Percentiles rank a stretch among this genome's conserved stretches.
These are phyloP conservation scores for Colletotrichum sp. DNA, from an alignment of 2,329 filamentous ascomycete species.

Conservation along the genomic window DNA sequence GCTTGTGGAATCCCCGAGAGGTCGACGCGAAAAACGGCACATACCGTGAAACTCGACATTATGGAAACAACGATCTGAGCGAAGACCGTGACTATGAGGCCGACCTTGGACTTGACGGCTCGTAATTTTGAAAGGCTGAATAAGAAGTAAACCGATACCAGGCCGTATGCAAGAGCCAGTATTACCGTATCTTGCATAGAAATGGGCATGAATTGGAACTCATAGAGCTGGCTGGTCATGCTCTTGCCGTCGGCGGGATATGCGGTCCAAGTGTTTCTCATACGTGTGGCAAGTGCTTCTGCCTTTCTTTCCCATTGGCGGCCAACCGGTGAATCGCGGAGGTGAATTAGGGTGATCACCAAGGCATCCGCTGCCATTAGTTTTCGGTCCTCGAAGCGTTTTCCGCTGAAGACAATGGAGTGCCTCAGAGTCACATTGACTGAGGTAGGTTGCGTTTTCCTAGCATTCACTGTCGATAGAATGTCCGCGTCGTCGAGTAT, in stretches of 20 bases:
- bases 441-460: slow-evolving; percentile 64
- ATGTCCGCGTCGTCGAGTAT: slow-evolving; percentile 68
- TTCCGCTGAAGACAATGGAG: slow-evolving; percentile 84
- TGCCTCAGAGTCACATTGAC: slow-evolving; percentile 78
- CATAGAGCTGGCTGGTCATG: slow-evolving; percentile 67
- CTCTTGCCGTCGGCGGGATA: slow-evolving; percentile 65
- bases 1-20: slow-evolving; percentile 76
- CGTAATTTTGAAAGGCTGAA: slow-evolving; percentile 71
- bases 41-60: slow-evolving; percentile 80
- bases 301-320: slow-evolving; percentile 69
- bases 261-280: slow-evolving; percentile 64
- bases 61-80: slow-evolving; percentile 75
- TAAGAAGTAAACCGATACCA: slow-evolving; percentile 69
- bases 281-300: slow-evolving; percentile 52
- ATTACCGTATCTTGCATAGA: slow-evolving; percentile 69
- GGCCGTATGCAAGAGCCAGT: slow-evolving; percentile 67
- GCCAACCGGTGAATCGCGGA: slow-evolving; percentile 67
- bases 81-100: slow-evolving; percentile 73
- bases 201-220: slow-evolving; percentile 80
- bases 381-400: slow-evolving; percentile 70
- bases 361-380: slow-evolving; percentile 77
- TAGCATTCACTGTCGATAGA: slow-evolving; percentile 71
- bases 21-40: slow-evolving; percentile 76
- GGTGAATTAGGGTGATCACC: slow-evolving; percentile 78
- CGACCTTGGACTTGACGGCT: slow-evolving; percentile 77